Conservation (phyloP, 345 rosid species). For the Kandelia obovata region DNA sequence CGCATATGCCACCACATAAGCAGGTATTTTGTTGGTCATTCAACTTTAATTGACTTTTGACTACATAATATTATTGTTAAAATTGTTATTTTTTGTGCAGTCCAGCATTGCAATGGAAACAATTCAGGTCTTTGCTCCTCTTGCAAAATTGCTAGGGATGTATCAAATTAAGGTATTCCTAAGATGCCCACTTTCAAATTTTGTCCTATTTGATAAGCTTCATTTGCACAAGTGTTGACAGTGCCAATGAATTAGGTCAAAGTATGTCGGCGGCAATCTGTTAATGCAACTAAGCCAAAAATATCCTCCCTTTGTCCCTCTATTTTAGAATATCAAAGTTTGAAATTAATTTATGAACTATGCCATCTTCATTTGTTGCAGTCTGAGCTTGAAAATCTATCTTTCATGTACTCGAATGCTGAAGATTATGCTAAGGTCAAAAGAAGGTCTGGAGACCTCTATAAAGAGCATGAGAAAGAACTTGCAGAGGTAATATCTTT, state of each 20-base stretch:
- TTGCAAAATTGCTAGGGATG: slow-evolving; percentile 96
- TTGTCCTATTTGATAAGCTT: slow-evolving; percentile 4
- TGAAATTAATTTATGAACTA: too few species aligned
- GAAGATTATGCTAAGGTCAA: slow-evolving; percentile 84
- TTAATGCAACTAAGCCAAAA: too few species aligned
- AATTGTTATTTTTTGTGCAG: slow-evolving; percentile 44
- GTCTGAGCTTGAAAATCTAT: slow-evolving; percentile 94
- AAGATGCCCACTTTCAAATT: background rate
- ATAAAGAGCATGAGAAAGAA: slow-evolving; percentile 87
- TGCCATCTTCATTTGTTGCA: slow-evolving; percentile 31
- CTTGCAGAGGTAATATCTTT: slow-evolving; percentile 57
- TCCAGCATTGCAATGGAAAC: slow-evolving; percentile 96
- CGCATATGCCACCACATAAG: slow-evolving; percentile 93
- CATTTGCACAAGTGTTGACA: background rate
- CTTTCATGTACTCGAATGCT: slow-evolving; percentile 89
- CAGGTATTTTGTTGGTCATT: slow-evolving; percentile 51
- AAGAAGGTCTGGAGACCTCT: slow-evolving; percentile 77
- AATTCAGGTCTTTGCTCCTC: slow-evolving; percentile 94
- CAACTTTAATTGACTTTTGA: slow-evolving; percentile 12
- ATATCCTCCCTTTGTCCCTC: too few species aligned
- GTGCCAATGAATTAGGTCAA: background rate
- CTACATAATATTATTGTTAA: slow-evolving; percentile 21
- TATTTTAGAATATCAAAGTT: too few species aligned
- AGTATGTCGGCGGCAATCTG: too few species aligned
- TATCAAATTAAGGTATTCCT: slow-evolving; percentile 82